Evolutionary conservation across 1,284 basidiomycete species (phyloP), one percentile per base, ranked within the genome.

Genomic region (Pseudozyma sp.): DNA sequence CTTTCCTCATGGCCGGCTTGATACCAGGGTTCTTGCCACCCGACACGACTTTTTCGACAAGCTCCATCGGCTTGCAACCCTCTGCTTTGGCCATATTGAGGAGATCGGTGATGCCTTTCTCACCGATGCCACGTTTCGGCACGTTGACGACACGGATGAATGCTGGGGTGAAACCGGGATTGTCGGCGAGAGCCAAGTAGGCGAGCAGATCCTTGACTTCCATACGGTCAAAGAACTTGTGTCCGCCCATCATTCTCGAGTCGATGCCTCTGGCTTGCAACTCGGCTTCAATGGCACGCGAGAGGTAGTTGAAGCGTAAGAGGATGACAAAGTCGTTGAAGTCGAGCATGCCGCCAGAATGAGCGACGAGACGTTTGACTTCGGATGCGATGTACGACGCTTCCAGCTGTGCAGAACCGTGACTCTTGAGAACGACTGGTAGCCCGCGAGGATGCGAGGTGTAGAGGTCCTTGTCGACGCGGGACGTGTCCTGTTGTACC

Each of bases 191-290:
- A 3, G 72, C 60, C 10, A 84, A 57, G 48, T 96, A 96, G 1
- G 92, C 91, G n/a, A 96, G 86, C 24, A 95, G 77, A 82, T 94
- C 93, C 86, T 94, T 94, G 81, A 97, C 89, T 88, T 85, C 83
- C 57, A 66, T 68, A 8, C 93, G 90, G 69, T 94, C 92, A 79
- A 94, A 95, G 88, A 94, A 94, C 83, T 91, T 92, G 83, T 92
- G 90, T 0, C 93, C 93, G 14, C 90, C 91, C 9, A 96, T 87
- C 54, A 96, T 88, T 48, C 90, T 86, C 77, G 88, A 90, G 0
- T 93, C 93, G 47, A 97, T 92, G 33, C 90, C 88, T 69, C 90
- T 89, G 65, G 89, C 90, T 81, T 93, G 92, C 19, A 97, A 84
- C 1, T 91, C 90, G 14, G 88, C 88, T 85, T 96, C 94, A 47